Percentiles rank a stretch among this genome's conserved stretches.
phyloP scores from a whole-genome alignment of 2,329 filamentous ascomycete genomes.

The Fusarium pseudoanthophilum region DNA sequence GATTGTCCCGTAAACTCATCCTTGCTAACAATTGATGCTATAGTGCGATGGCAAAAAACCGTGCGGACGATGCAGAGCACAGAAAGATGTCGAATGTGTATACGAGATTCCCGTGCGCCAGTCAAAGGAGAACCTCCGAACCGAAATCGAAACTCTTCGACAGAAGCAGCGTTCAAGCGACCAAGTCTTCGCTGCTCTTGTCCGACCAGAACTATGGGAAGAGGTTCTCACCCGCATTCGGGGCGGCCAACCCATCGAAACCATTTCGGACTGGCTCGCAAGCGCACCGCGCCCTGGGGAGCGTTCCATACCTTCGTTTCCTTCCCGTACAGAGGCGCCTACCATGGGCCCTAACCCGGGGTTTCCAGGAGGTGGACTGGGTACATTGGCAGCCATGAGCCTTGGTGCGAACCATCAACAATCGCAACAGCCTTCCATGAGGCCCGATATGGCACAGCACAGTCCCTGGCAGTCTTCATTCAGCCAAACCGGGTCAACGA shows the following conservation, averaged over 20 bases:
- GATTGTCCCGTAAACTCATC: neutral
- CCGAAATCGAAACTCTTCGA: conserved; percentile 68
- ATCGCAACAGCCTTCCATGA: conserved; percentile 47
- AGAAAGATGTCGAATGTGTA: conserved; percentile 66
- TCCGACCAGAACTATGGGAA: conserved; percentile 62
- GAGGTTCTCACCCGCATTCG: conserved; percentile 65
- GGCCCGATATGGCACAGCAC: conserved; percentile 55
- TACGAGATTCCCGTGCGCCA: conserved; percentile 73
- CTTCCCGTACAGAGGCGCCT: conserved; percentile 26
- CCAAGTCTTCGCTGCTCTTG: conserved; percentile 65
- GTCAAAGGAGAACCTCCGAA: conserved; percentile 70
- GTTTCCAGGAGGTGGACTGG: conserved; percentile 46
- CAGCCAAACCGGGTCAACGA: conserved; percentile 58
- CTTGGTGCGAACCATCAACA: conserved; percentile 46
- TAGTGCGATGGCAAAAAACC: conserved; percentile 70
- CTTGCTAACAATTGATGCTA: conserved; percentile 25
- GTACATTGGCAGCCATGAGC: conserved; percentile 47
- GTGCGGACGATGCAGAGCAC: conserved; percentile 65
- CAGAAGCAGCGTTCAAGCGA: conserved; percentile 65
- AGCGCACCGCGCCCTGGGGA: conserved; percentile 47
- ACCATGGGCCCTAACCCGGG: conserved; percentile 39
- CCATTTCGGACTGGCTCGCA: conserved; percentile 66
- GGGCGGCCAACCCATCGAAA: conserved; percentile 64
- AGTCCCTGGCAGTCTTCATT: conserved; percentile 63
- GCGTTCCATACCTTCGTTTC: conserved; percentile 45